Conservation (phyloP, 352 stramenopile species). For the Phytophthora pisi region DNA sequence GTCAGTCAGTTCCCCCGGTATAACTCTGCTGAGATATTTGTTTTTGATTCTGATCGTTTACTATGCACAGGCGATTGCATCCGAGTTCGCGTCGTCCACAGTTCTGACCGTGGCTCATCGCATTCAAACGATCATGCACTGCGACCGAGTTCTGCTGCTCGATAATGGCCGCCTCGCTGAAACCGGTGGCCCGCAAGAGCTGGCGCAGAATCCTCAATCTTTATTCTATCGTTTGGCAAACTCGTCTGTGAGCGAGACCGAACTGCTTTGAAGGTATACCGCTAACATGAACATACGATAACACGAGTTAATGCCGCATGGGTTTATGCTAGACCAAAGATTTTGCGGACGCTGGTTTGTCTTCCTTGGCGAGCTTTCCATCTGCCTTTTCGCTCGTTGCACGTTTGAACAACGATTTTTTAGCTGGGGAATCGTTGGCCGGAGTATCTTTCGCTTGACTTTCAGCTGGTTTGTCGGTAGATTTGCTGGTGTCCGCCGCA, state of each 20-base stretch:
- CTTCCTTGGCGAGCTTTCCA: constrained; percentile 9
- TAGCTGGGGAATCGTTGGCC: background rate
- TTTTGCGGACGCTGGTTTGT: constrained; percentile 15
- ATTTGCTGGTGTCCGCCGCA: background rate
- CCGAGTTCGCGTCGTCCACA: constrained; percentile 94
- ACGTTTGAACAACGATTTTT: constrained; percentile 16
- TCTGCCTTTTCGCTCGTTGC: constrained; percentile 13
- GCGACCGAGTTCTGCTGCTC: constrained; percentile 85
- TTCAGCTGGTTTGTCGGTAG: constrained; percentile 3
- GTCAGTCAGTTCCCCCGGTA: constrained; percentile 37
- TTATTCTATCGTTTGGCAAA: constrained; percentile 53
- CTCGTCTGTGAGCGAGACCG: constrained; percentile 8
- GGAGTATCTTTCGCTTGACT: background rate
- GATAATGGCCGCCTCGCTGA: constrained; percentile 64
- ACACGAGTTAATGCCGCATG: too few relatives aligned
- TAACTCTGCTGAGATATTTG: background rate
- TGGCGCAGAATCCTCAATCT: constrained; percentile 43
- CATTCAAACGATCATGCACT: constrained; percentile 96
- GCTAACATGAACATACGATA: too few relatives aligned
- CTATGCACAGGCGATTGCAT: constrained; percentile 78
- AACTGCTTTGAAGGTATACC: constrained; percentile 8
- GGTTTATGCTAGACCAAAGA: constrained; percentile 6
- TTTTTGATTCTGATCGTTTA: constrained; percentile 1
- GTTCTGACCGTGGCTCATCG: constrained; percentile 98
- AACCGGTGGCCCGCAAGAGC: constrained; percentile 42